phyloP scores from a whole-genome alignment of 768 basidiomycete species.

The Omphalotus guepiniiformis region DNA sequence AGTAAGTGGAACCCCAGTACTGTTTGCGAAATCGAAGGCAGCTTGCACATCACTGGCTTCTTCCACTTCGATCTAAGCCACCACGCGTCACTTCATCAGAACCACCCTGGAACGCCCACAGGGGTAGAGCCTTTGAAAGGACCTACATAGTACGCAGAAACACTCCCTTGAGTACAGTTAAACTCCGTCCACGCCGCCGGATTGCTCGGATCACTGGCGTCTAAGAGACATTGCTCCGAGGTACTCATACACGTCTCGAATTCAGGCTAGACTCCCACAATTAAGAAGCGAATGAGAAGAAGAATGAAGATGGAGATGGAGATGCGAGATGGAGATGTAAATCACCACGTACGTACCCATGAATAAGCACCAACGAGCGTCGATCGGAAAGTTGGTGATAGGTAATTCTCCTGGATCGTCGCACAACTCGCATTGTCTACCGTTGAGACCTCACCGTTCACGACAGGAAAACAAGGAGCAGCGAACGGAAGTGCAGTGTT shows the following conservation, averaged over 20 bases:
- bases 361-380: not conserved
- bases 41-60: constrained; percentile 16
- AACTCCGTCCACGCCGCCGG: constrained; percentile 10
- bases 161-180: constrained; percentile 17
- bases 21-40: constrained; percentile 19
- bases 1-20: constrained; percentile 19
- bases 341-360: not conserved
- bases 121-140: not conserved
- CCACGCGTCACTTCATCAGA: not conserved
- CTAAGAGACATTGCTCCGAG: constrained; percentile 25
- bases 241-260: constrained; percentile 33
- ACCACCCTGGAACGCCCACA: not conserved
- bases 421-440: constrained; percentile 21
- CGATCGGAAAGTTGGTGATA: constrained; percentile 18
- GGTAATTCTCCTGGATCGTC: constrained; percentile 24
- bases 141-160: constrained; percentile 18
- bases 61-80: constrained; percentile 19
- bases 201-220: constrained; percentile 18
- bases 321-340: not conserved
- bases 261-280: constrained; percentile 29
- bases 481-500: constrained; percentile 23
- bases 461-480: constrained; percentile 27
- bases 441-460: constrained; percentile 16
- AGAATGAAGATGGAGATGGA: not conserved
- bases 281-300: too few species aligned